A percentile compares a stretch with the other conserved stretches of the same genome.
These are phyloP conservation scores for Tolypocladium ophioglossoides DNA, from an alignment of 2,329 filamentous ascomycete species.

Conservation along the genomic window DNA sequence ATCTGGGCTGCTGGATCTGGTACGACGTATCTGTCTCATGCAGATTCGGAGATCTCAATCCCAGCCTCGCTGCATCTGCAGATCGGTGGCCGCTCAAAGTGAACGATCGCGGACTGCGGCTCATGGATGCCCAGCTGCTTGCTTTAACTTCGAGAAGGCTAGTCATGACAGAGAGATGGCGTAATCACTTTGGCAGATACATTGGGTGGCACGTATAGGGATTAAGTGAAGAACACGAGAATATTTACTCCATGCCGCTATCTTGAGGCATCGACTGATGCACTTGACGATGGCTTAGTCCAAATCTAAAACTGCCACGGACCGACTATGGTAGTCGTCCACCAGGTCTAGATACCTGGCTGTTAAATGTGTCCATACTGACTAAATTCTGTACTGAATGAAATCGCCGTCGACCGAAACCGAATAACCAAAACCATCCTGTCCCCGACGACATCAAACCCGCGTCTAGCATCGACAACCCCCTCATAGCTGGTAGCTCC, in stretches of 20 bases:
- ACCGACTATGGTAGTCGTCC: background rate
- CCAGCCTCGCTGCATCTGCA: background rate
- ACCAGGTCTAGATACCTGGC: background rate
- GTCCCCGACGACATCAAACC: background rate
- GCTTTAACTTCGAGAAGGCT: background rate
- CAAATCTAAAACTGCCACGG: background rate
- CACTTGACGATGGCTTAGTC: background rate
- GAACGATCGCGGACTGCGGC: background rate
- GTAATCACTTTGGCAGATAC: background rate
- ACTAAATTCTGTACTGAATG: too few relatives aligned
- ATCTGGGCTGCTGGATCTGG: background rate
- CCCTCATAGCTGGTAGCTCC: too few relatives aligned
- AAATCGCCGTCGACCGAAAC: background rate
- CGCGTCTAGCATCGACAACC: background rate
- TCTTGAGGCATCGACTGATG: background rate
- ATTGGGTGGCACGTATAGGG: too few relatives aligned
- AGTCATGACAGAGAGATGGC: background rate
- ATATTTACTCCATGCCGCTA: background rate
- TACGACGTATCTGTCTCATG: background rate
- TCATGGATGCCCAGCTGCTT: too few relatives aligned
- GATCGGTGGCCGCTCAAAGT: background rate
- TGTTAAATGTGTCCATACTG: background rate
- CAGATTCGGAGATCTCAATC: background rate
- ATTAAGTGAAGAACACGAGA: background rate
- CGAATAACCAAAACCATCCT: background rate